Base-by-base conservation (phyloP, 768 basidiomycete genomes). In the Trametes cinnabarina region DNA sequence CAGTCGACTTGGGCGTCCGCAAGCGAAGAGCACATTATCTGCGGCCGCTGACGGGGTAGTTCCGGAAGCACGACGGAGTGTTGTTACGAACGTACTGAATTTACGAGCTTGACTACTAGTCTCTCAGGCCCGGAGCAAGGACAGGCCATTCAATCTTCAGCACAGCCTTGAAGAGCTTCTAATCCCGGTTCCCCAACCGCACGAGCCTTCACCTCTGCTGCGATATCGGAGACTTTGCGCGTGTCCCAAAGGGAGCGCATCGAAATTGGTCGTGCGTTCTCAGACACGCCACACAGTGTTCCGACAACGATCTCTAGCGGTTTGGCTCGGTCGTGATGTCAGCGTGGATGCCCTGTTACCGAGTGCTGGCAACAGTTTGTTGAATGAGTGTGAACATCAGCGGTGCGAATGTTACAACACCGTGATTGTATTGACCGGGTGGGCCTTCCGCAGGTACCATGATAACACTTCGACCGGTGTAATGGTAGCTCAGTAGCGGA, bases 141-240 rank as follows among this genome's bases (percentile, higher is more conserved):
- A 55, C 47, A 49, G 25, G 20, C 53, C 44, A 55, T 59, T 54
- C 26, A 42, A 35, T 59, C 32, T 53, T 43, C 47, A 48, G 58
- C 58, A 59, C 58, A 59, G 58, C 58, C 53, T 59, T 51, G n/a
- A n/a, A 37, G 23, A 10, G 52, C 58, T 60, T 60, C 58, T 51
- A 52, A 55, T 60, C 41, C 58, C 42, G 52, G 53, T 20, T 40
- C n/a, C 51, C 51, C 43, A 32, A 59, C n/a, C 46, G 44, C 40
- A 42, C 43, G 30, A 53, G 41, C 17, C 48, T 50, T 37, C 15
- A 35, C 25, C 49, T 44, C 32, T 35, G n/a, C 37, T 47, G 22
- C 34, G 42, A 43, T 50, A 55, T 60, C 59, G 49, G 53, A 55
- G 46, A 55, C 49, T 35, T 41, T 30, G 53, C 34, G 30, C 34